Conservation (phyloP, 2,329 filamentous ascomycete species). For the Aspergillus aculeatus region DNA sequence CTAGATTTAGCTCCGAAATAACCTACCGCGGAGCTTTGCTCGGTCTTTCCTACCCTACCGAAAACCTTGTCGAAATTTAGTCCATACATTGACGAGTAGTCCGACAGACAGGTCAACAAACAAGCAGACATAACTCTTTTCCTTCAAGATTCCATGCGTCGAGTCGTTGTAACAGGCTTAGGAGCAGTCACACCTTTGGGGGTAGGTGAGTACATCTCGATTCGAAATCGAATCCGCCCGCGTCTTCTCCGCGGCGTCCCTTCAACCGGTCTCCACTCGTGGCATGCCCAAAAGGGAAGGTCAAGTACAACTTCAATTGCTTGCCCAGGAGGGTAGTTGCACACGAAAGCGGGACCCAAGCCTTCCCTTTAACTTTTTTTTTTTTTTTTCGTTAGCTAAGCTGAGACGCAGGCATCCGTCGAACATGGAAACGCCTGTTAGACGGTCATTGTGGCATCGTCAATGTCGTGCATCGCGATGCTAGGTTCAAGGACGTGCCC, state of each 20-base stretch:
- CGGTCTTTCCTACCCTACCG: no score
- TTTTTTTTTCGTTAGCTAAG: slow-evolving; percentile 10
- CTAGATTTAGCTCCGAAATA: no score
- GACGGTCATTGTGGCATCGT: slow-evolving; percentile 77
- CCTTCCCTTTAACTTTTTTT: neutral
- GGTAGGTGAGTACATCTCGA: slow-evolving; percentile 55
- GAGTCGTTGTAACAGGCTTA: slow-evolving; percentile 80
- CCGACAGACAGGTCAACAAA: neutral
- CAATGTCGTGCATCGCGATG: slow-evolving; percentile 64
- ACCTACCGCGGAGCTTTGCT: no score
- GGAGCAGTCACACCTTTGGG: slow-evolving; percentile 82
- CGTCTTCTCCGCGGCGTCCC: slow-evolving; percentile 5
- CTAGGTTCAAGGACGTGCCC: slow-evolving; percentile 69
- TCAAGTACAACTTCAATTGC: slow-evolving; percentile 23
- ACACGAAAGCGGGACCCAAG: slow-evolving; percentile 8
- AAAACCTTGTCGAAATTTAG: neutral
- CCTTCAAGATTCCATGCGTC: slow-evolving; percentile 44
- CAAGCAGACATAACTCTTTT: neutral
- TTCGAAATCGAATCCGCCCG: neutral
- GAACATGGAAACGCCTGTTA: slow-evolving; percentile 78
- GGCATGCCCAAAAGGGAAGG: slow-evolving; percentile 32
- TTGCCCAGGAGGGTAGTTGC: slow-evolving; percentile 19
- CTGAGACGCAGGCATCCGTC: slow-evolving; percentile 58
- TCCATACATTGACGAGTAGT: neutral
- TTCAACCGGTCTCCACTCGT: slow-evolving; percentile 27